These are phyloP conservation scores for Leucoagaricus sp. DNA, from an alignment of 1,284 basidiomycete genomes.

Conservation along the genomic window DNA sequence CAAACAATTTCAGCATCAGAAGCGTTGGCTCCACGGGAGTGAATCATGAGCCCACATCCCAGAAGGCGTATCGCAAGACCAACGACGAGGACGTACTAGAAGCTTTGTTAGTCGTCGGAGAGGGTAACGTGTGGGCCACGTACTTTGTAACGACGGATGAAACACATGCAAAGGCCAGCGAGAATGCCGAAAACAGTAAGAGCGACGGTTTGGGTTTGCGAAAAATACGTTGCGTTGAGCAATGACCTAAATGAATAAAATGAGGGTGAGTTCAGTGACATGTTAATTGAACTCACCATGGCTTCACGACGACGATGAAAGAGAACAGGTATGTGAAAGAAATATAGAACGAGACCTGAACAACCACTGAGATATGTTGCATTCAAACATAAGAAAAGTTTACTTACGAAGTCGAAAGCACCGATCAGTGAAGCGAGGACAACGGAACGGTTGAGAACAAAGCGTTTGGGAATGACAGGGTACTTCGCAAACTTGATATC, in stretches of 20 bases:
- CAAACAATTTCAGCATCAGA: constrained; percentile 63
- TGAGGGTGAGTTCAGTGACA: neutral
- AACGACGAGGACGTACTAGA: constrained; percentile 57
- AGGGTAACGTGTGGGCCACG: neutral
- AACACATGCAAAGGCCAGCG: constrained; percentile 59
- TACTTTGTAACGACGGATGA: constrained; percentile 55
- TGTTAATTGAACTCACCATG: constrained; percentile 51
- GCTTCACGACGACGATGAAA: constrained; percentile 61
- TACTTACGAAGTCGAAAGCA: constrained; percentile 67
- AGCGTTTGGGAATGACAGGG: constrained; percentile 57
- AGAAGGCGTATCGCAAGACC: constrained; percentile 70
- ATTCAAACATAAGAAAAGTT: neutral
- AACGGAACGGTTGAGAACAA: constrained; percentile 59
- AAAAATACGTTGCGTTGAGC: constrained; percentile 55
- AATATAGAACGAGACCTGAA: constrained; percentile 61
- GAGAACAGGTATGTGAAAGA: constrained; percentile 63
- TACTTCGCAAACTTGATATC: constrained; percentile 49
- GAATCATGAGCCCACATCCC: constrained; percentile 75
- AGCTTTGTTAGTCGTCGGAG: neutral
- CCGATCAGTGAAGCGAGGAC: constrained; percentile 65
- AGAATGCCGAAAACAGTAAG: constrained; percentile 67
- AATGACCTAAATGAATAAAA: constrained; percentile 39
- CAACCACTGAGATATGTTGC: neutral
- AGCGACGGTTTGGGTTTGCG: constrained; percentile 56
- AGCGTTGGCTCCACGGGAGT: constrained; percentile 63